Conservation (phyloP, 2,329 filamentous ascomycete species). For the Epicoccum nigrum region DNA sequence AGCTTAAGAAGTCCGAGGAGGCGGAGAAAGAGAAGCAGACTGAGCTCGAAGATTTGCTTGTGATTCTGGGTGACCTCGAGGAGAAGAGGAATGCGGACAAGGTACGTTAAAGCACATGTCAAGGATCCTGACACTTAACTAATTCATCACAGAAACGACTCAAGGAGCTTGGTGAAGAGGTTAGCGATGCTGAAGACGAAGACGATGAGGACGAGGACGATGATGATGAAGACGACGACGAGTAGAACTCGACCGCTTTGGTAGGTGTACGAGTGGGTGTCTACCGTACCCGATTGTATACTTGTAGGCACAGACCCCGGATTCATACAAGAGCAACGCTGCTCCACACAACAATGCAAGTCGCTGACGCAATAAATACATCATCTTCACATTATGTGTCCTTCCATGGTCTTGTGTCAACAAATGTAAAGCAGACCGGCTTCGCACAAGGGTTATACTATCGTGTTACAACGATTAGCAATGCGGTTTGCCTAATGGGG, state of each 20-base stretch:
- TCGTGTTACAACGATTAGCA: neutral
- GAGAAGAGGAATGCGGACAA: constrained; percentile 51
- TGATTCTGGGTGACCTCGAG: constrained; percentile 55
- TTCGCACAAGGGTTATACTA: neutral
- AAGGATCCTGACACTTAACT: constrained; percentile 3
- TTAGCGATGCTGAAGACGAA: constrained; percentile 51
- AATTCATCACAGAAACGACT: constrained; percentile 51
- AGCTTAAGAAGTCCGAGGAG: constrained; percentile 46
- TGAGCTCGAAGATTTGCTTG: constrained; percentile 57
- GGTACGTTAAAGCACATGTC: constrained; percentile 22
- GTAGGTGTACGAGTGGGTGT: no score
- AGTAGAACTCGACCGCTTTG: neutral
- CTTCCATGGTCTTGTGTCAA: no score
- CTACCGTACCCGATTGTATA: no score
- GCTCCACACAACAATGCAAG: no score
- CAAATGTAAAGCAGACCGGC: neutral
- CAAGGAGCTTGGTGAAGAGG: constrained; percentile 53
- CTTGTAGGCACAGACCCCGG: no score
- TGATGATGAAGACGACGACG: constrained; percentile 32
- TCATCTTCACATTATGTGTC: no score
- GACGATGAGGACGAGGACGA: constrained; percentile 43
- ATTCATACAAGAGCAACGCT: no score
- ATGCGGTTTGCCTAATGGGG: neutral
- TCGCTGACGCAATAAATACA: no score
- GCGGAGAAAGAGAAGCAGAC: constrained; percentile 51